Conservation (phyloP, 176 grass and related monocot species). For the Oryza punctata region DNA sequence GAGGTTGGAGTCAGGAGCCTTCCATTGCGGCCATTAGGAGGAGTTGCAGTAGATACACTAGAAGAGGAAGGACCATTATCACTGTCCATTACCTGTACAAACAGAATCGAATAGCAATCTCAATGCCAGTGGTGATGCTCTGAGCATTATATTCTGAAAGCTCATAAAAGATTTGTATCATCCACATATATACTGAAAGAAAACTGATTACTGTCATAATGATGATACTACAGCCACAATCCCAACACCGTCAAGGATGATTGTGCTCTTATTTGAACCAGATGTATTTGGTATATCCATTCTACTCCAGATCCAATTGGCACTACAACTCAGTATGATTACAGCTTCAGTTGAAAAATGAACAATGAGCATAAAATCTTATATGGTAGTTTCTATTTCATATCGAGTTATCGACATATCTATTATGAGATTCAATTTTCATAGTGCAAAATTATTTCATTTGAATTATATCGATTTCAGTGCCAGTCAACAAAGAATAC, state of each 20-base stretch:
- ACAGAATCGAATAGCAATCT: constrained; percentile 11
- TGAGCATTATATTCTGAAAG: constrained; percentile 22
- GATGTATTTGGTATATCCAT: not conserved
- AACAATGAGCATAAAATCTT: not conserved
- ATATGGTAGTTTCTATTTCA: constrained; percentile 8
- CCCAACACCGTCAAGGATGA: not conserved
- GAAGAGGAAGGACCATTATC: constrained; percentile 69
- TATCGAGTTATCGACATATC: not conserved
- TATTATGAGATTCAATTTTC: constrained; percentile 15
- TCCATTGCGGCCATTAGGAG: constrained; percentile 49
- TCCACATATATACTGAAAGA: not conserved
- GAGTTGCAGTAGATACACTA: constrained; percentile 48
- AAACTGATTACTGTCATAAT: not conserved
- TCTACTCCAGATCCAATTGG: not conserved
- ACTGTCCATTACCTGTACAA: constrained; percentile 47
- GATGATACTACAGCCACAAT: not conserved
- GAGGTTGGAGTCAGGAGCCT: constrained; percentile 58
- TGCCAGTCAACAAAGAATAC: not conserved
- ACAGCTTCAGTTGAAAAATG: not conserved
- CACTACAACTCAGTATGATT: not conserved
- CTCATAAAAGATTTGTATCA: constrained; percentile 13
- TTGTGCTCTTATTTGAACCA: constrained; percentile 19
- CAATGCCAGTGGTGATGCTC: constrained; percentile 13
- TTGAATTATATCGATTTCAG: constrained; percentile 9
- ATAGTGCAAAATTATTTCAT: not conserved